Percentiles rank a stretch among this genome's conserved stretches.
phyloP scores from a whole-genome alignment of 176 grass and related monocot genomes.

The Dendrocalamus sinicus region DNA sequence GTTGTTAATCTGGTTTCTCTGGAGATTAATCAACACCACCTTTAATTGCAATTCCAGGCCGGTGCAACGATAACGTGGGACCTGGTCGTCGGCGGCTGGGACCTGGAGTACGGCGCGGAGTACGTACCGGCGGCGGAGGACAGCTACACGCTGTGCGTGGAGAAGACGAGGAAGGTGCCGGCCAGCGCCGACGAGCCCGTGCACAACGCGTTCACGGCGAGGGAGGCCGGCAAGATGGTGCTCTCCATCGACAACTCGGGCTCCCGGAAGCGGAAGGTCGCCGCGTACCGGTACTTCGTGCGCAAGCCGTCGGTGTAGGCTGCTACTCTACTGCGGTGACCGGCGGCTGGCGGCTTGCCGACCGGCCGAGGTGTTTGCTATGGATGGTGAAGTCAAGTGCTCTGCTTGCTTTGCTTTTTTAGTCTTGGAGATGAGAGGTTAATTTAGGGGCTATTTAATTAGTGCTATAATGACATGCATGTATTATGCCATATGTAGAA shows the following conservation, averaged over 20 bases:
- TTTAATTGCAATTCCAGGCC: conserved; percentile 52
- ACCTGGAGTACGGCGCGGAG: conserved; percentile 92
- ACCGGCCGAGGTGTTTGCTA: background rate
- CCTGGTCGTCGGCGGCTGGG: conserved; percentile 86
- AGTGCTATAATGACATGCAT: conserved; percentile 49
- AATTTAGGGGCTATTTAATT: conserved; percentile 43
- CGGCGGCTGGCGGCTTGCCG: conserved; percentile 30
- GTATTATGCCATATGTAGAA: conserved; percentile 61
- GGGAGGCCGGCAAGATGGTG: conserved; percentile 91
- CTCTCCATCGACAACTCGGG: conserved; percentile 84
- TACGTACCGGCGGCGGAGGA: conserved; percentile 72
- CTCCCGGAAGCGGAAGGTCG: conserved; percentile 89
- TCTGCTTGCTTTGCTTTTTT: background rate
- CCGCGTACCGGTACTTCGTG: conserved; percentile 88
- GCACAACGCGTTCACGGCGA: conserved; percentile 77
- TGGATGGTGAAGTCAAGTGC: background rate
- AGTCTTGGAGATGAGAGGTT: background rate
- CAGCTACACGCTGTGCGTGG: conserved; percentile 82
- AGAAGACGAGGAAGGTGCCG: conserved; percentile 69
- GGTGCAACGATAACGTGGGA: conserved; percentile 93
- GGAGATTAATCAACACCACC: background rate
- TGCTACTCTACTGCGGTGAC: too few relatives aligned
- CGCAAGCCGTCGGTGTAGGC: conserved; percentile 67
- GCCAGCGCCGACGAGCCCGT: conserved; percentile 67
- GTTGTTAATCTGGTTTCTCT: background rate